Evolutionary conservation across 1,284 basidiomycete species (phyloP), one percentile per base, ranked within the genome.

Genomic region (Boletus austroedulis): DNA sequence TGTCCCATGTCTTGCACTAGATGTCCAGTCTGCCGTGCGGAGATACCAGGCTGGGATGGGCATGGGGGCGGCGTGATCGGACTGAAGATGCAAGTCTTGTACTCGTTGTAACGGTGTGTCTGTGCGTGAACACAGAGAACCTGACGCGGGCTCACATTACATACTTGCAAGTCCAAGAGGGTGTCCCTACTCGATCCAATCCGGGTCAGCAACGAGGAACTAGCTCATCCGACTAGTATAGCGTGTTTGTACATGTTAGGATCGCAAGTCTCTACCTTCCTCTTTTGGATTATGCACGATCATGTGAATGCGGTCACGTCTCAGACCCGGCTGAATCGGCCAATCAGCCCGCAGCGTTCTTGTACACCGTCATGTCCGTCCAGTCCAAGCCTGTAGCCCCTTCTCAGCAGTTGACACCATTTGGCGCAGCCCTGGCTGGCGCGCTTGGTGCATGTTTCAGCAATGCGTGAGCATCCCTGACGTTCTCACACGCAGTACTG

Each of bases 381-480:
- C 68, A 73, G 62, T 73, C 72, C 4, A 68, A 67, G 44, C 61
- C 70, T 24, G 44, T 49, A 3, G 14, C 56, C 1, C 50, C 56
- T 4, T 11, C 56, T 14, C 67, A 69, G n/a, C 78, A 88, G 66
- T 78, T 98, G 54, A 96, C 95, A 1, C 93, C 96, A 0, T 90
- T 98, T 67, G 95, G 91, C 10, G 87, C 93, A 67, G 96, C 96
- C 6, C 80, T 99, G 53, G 94, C 95, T 46, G 96, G 96, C 11
- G 97, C 97, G 5, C 82, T 99, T 50, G 95, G 96, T 54, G 95
- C 90, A 53, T 92, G 94, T 69, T 92, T 96, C 74, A 90, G 90
- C 64, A 94, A 92, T 67, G 93, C 94, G 93, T 96, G 73, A 77
- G 93, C 38, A 40, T 40, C 21, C 53, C n/a, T 29, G 11, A 50